Evolutionary conservation across 345 rosid genomes (phyloP).

Genomic region (Brassica nigra): DNA sequence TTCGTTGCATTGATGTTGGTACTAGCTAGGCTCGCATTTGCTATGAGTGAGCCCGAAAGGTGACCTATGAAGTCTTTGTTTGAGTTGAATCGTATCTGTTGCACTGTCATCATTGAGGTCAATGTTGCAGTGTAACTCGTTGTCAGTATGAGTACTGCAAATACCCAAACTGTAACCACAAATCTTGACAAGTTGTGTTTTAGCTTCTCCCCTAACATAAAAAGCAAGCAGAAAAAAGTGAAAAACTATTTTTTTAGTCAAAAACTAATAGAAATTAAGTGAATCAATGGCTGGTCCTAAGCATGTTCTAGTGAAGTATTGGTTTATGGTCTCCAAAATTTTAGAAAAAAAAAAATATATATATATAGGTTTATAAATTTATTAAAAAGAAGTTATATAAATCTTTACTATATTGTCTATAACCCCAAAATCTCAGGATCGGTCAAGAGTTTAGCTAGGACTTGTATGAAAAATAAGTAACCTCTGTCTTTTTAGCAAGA

Average conservation of each 20-base stretch:
- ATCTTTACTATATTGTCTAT: too few relatives aligned
- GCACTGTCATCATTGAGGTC: slow-evolving; percentile 50
- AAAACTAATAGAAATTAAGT: background rate
- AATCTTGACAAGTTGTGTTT: slow-evolving; percentile 21
- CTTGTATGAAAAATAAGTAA: background rate
- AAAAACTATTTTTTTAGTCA: background rate
- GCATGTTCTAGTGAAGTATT: background rate
- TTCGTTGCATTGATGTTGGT: slow-evolving; percentile 18
- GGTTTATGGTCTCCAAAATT: background rate
- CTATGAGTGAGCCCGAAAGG: slow-evolving; percentile 39
- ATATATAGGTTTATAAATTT: too few relatives aligned
- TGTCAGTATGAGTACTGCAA: slow-evolving; percentile 51
- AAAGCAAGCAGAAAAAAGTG: background rate
- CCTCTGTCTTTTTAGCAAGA: too few relatives aligned
- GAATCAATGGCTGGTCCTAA: background rate
- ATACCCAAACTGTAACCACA: background rate
- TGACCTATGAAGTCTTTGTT: slow-evolving; percentile 42
- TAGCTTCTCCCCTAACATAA: slow-evolving; percentile 49
- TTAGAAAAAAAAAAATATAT: too few relatives aligned
- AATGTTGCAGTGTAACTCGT: slow-evolving; percentile 59
- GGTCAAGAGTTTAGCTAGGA: too few relatives aligned
- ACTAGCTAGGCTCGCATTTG: background rate
- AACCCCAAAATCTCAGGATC: too few relatives aligned
- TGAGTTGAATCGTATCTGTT: slow-evolving; percentile 34
- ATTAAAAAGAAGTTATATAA: too few relatives aligned